Conservation (phyloP, 306 rosid species). For the Cucumis hystrix region DNA sequence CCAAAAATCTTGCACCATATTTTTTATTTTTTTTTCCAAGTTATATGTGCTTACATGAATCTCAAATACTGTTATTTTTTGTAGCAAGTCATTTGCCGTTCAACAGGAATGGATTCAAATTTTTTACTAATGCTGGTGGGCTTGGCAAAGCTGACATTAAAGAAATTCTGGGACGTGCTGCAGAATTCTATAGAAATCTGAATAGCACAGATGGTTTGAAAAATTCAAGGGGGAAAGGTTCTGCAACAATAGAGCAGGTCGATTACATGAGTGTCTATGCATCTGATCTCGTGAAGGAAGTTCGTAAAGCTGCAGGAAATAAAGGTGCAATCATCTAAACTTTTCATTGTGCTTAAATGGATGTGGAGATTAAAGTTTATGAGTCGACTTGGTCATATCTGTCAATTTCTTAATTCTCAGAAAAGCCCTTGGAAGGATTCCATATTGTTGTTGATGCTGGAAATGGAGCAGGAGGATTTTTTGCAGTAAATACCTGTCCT, state of each 20-base stretch:
- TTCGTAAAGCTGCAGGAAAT: constrained; percentile 79
- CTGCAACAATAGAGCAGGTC: constrained; percentile 34
- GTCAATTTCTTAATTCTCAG: constrained; percentile 22
- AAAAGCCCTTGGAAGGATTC: constrained; percentile 88
- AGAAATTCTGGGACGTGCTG: constrained; percentile 80
- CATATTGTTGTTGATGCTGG: constrained; percentile 95
- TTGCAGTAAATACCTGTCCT: constrained; percentile 40
- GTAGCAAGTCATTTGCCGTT: constrained; percentile 94
- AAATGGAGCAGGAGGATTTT: constrained; percentile 96
- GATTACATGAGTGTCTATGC: constrained; percentile 79
- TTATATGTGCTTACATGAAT: background rate
- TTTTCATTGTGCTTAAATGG: constrained; percentile 11
- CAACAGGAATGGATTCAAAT: constrained; percentile 90
- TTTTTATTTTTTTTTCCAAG: background rate
- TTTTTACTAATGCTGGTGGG: constrained; percentile 85
- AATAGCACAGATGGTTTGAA: constrained; percentile 32
- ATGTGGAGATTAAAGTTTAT: constrained; percentile 7
- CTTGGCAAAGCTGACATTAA: constrained; percentile 88
- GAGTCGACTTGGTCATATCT: background rate
- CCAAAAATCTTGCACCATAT: background rate
- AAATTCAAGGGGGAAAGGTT: constrained; percentile 38
- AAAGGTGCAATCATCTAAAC: constrained; percentile 36
- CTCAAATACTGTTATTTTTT: constrained; percentile 1
- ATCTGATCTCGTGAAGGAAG: constrained; percentile 78
- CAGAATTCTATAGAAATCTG: constrained; percentile 52